phyloP scores from a whole-genome alignment of 2,329 filamentous ascomycete species.

The Orbilia javanica region DNA sequence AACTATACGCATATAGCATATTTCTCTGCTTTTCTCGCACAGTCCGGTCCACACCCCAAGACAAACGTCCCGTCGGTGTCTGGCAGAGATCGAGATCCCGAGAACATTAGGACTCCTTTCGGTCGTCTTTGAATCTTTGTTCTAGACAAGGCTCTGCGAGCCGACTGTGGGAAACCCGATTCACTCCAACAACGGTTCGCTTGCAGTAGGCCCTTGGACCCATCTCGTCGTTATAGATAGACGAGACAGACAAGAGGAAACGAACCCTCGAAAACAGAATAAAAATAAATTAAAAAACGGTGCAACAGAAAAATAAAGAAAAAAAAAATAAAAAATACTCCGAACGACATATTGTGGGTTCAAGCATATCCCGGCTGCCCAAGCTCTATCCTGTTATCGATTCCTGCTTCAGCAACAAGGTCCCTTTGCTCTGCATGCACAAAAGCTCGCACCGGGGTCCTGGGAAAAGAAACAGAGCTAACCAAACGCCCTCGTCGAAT shows the following conservation, averaged over 20 bases:
- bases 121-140: slow-evolving; percentile 10
- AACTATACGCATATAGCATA: slow-evolving; percentile 16
- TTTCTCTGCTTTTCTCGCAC: background rate
- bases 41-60: slow-evolving; percentile 18
- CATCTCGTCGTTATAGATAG: slow-evolving; percentile 48
- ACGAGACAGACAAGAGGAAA: slow-evolving; percentile 54
- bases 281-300: slow-evolving; percentile 14
- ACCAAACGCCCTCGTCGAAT: slow-evolving; percentile 38
- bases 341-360: slow-evolving; percentile 2
- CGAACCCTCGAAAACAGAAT: slow-evolving; percentile 19
- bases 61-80: slow-evolving; percentile 13
- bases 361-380: slow-evolving; percentile 17
- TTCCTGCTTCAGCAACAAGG: slow-evolving; percentile 13
- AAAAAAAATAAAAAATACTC: slow-evolving; percentile 22
- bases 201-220: slow-evolving; percentile 17
- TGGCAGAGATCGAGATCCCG: slow-evolving; percentile 23
- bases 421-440: slow-evolving; percentile 34
- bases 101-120: slow-evolving; percentile 20
- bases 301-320: too few relatives aligned
- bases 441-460: slow-evolving; percentile 24
- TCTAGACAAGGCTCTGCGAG: slow-evolving; percentile 17
- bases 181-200: slow-evolving; percentile 32
- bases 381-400: slow-evolving; percentile 38
- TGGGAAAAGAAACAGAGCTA: slow-evolving; percentile 33
- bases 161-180: slow-evolving; percentile 22